Evolutionary conservation across 345 rosid species (phyloP), one percentile per base, ranked within the genome.

Genomic region (Citrus reticulata): DNA sequence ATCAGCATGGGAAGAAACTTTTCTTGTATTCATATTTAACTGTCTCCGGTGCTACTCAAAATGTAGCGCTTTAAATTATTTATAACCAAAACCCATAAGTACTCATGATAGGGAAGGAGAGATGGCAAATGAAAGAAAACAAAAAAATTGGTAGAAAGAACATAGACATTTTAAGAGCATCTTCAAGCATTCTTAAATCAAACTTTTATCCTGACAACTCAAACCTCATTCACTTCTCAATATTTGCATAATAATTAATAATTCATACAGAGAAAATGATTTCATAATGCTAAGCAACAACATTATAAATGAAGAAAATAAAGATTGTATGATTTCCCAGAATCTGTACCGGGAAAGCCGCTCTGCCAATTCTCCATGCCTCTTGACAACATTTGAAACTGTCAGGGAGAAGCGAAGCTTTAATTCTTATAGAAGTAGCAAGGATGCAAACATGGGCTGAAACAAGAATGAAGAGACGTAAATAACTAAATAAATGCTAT

Each of bases 371-470:
- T 91, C 96, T 30, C 81, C 90, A 74, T 95, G 99, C 86, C 94
- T 88, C 85, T 92, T 90, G 77, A 95, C 90, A 83, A 95, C 90
- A 83, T 83, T 89, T 62, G 93, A 83, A 84, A 95, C 99, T 95
- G 92, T 19, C 62, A 81, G 66, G 68, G 67, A 78, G 75, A 80
- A 76, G 74, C 32, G 20, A 24, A 86, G 25, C 30, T 30, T 58
- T 72, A 68, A 6, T 71, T 77, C 51, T 22, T 73, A 57, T 9
- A 81, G 46, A 75, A 83, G 46, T n/a, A 37, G 22, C 69, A 74
- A 59, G 46, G 34, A 25, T 67, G 30, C 42, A 77, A 62, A 68
- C 17, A 71, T 51, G 24, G 70, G 16, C 46, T 49, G 29, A 70
- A 65, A 51, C 7, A 24, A 55, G 17, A 60, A 60, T 24, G 30